A percentile compares a stretch with the other conserved stretches of the same genome.
Evolutionary conservation across 129 eudicot genomes (phyloP).

Genomic region (Lactuca sativa): DNA sequence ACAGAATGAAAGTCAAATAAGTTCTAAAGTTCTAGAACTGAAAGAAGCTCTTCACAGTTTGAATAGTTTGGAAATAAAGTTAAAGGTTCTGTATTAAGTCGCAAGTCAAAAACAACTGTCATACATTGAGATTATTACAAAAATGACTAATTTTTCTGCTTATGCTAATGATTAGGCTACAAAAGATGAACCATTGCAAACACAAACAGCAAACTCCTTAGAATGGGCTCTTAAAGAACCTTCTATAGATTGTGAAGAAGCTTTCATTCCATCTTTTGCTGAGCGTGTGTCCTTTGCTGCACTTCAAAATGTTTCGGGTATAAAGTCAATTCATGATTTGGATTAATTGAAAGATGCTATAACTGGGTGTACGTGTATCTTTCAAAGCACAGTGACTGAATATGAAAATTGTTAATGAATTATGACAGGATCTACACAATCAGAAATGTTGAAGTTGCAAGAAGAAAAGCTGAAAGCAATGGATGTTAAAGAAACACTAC

Average conservation of each 20-base stretch:
- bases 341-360: background rate
- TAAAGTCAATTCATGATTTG: background rate
- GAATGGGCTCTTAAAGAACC: conserved; percentile 59
- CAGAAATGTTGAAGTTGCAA: conserved; percentile 55
- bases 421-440: conserved; percentile 54
- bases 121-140: background rate
- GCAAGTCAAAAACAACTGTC: background rate
- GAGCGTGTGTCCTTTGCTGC: conserved; percentile 75
- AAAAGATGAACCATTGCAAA: conserved; percentile 60
- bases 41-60: conserved; percentile 57
- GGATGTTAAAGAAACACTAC: conserved; percentile 58
- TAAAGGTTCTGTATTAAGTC: conserved; percentile 47
- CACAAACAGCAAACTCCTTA: conserved; percentile 56
- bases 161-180: conserved; percentile 42
- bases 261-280: conserved; percentile 60
- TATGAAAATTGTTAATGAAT: too few species aligned
- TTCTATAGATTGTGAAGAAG: conserved; percentile 45
- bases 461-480: conserved; percentile 60
- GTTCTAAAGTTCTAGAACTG: conserved; percentile 45
- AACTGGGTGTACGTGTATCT: too few species aligned
- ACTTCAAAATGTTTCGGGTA: conserved; percentile 71
- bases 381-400: too few species aligned
- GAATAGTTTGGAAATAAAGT: conserved; percentile 69
- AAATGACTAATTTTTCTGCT: conserved; percentile 9
- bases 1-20: conserved; percentile 33